A percentile compares a stretch with the other conserved stretches of the same genome.
These are phyloP conservation scores for Aspergillus asperescens DNA, from an alignment of 495 filamentous ascomycete species.

Conservation along the genomic window DNA sequence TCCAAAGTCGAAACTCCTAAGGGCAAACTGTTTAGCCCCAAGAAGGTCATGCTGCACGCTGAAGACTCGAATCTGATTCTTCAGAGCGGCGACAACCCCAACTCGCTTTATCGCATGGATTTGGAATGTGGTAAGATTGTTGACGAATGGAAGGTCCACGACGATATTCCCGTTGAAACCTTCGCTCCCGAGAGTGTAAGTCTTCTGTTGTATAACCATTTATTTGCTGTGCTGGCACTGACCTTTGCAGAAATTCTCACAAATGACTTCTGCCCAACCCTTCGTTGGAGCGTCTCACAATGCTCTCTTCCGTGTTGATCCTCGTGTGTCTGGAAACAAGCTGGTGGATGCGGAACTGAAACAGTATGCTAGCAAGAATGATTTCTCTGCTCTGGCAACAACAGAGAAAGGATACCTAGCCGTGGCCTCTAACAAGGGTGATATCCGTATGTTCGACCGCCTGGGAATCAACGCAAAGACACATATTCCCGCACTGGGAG, in stretches of 20 bases:
- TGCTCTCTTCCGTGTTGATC: slow-evolving; percentile 89
- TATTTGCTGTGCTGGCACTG: slow-evolving; percentile 12
- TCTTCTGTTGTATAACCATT: slow-evolving; percentile 3
- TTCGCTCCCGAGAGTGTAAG: slow-evolving; percentile 82
- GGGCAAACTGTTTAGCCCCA: slow-evolving; percentile 85
- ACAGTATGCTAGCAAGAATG: slow-evolving; percentile 93
- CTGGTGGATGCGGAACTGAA: slow-evolving; percentile 89
- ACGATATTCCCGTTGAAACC: slow-evolving; percentile 85
- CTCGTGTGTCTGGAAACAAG: slow-evolving; percentile 84
- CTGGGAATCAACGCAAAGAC: slow-evolving; percentile 97
- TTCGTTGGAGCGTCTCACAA: slow-evolving; percentile 91
- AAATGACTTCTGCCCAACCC: slow-evolving; percentile 92
- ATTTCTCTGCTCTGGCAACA: slow-evolving; percentile 88
- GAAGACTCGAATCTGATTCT: slow-evolving; percentile 91
- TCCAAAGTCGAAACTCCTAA: slow-evolving; percentile 88
- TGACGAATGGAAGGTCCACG: slow-evolving; percentile 99
- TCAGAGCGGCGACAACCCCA: slow-evolving; percentile 77
- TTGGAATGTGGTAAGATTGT: slow-evolving; percentile 98
- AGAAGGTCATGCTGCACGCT: slow-evolving; percentile 96
- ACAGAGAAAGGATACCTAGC: slow-evolving; percentile 96
- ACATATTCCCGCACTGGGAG: slow-evolving; percentile 89
- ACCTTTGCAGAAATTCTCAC: slow-evolving; percentile 74
- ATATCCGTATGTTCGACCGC: slow-evolving; percentile 93
- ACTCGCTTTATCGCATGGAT: slow-evolving; percentile 96
- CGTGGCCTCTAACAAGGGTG: slow-evolving; percentile 94